A percentile compares a stretch with the other conserved stretches of the same genome.
Conservation (phyloP, 1,139 yeast genomes). For the Candida sp. region DNA sequence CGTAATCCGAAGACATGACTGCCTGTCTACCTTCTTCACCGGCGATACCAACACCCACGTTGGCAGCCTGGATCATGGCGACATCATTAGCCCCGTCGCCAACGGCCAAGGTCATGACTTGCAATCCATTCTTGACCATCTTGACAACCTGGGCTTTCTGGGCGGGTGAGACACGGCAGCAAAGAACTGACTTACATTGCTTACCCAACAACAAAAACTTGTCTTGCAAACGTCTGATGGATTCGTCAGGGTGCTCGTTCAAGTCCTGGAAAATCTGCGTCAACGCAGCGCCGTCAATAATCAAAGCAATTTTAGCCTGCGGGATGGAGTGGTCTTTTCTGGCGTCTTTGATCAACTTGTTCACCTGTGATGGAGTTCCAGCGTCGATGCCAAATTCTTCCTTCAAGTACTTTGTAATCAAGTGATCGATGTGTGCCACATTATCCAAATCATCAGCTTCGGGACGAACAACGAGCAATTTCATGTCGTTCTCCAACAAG, state of each 20-base stretch:
- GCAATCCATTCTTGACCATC: slow-evolving; percentile 52
- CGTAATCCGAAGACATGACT: slow-evolving; percentile 70
- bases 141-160: slow-evolving; percentile 64
- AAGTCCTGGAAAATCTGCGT: slow-evolving; percentile 38
- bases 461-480: slow-evolving; percentile 69
- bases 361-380: slow-evolving; percentile 23
- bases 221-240: slow-evolving; percentile 23
- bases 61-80: slow-evolving; percentile 71
- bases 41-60: slow-evolving; percentile 70
- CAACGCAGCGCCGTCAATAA: slow-evolving; percentile 62
- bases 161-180: slow-evolving; percentile 70
- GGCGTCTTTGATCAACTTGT: slow-evolving; percentile 43
- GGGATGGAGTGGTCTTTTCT: slow-evolving; percentile 57
- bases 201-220: slow-evolving; percentile 61
- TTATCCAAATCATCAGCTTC: slow-evolving; percentile 27
- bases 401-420: slow-evolving; percentile 41
- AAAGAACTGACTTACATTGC: slow-evolving; percentile 62
- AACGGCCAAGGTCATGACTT: slow-evolving; percentile 67
- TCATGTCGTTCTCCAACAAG: slow-evolving; percentile 85
- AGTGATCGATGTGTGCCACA: slow-evolving; percentile 31
- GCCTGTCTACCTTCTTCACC: slow-evolving; percentile 76
- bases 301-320: slow-evolving; percentile 46
- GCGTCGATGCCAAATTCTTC: slow-evolving; percentile 42
- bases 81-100: slow-evolving; percentile 76
- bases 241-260: slow-evolving; percentile 20